Evolutionary conservation across 1,139 yeast genomes (phyloP).

Genomic region (Candida labiduridarum): DNA sequence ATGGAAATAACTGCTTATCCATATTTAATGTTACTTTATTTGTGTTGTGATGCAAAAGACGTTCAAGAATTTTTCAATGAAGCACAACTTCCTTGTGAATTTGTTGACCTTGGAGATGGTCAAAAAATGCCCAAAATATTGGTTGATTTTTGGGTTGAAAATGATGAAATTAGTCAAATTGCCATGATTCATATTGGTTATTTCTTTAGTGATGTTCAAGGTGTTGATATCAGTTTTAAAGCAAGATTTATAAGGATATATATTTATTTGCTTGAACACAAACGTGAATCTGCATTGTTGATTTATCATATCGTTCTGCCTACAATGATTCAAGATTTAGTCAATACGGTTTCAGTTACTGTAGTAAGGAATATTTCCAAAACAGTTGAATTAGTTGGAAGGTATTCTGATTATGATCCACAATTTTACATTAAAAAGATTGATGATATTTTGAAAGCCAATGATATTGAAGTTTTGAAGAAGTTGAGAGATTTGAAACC

Average conservation of each 20-base stretch:
- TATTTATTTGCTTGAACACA: slow-evolving; percentile 40
- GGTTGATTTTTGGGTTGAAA: slow-evolving; percentile 50
- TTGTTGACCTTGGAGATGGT: slow-evolving; percentile 32
- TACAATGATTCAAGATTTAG: slow-evolving; percentile 40
- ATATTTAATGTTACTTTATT: slow-evolving; percentile 59
- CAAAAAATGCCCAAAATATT: slow-evolving; percentile 50
- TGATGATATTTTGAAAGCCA: slow-evolving; percentile 20
- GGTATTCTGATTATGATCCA: slow-evolving; percentile 22
- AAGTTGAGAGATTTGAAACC: slow-evolving; percentile 20
- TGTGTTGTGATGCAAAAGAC: slow-evolving; percentile 51
- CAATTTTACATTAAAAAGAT: slow-evolving; percentile 19
- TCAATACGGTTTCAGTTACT: slow-evolving; percentile 31
- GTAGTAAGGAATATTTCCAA: slow-evolving; percentile 32
- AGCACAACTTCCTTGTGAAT: slow-evolving; percentile 40
- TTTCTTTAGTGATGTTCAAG: slow-evolving; percentile 48
- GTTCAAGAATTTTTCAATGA: slow-evolving; percentile 48
- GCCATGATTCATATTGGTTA: slow-evolving; percentile 54
- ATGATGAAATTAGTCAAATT: slow-evolving; percentile 44
- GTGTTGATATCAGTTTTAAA: slow-evolving; percentile 47
- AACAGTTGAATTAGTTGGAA: slow-evolving; percentile 27
- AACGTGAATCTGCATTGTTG: slow-evolving; percentile 41
- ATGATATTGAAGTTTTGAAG: slow-evolving; percentile 16
- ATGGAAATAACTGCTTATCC: slow-evolving; percentile 28
- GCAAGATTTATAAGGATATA: slow-evolving; percentile 55
- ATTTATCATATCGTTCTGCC: slow-evolving; percentile 48